Base-by-base conservation (phyloP, 495 filamentous ascomycete genomes). In the Aspergillus homomorphus region DNA sequence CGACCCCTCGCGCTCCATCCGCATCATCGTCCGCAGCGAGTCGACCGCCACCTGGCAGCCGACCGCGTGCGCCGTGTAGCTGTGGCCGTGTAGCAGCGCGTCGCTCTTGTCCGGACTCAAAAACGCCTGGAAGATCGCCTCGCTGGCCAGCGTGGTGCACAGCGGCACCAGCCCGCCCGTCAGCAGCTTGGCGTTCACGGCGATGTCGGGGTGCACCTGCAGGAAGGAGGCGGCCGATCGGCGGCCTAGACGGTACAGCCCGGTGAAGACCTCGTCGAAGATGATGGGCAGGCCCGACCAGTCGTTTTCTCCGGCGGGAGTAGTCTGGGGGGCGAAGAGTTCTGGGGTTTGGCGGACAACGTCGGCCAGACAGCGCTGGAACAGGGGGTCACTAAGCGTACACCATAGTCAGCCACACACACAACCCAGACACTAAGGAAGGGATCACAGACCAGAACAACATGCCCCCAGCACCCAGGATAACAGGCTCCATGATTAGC, bases 201-300 rank as follows among this genome's bases (percentile, higher is more conserved):
- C 84, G 56, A 92, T 84, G 61, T 92, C 89, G 2, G 88, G 76
- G 54, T 87, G 63, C 1, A 80, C 69, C n/a, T 71, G 70, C 5
- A 92, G 77, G 71, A 91, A 88, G 1, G 84, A 84, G 19, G 86
- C 79, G 1, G 87, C 75, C 12, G 79, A 83, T 52, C 82, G 77
- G 28, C 84, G 82, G 21, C 89, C 89, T 18, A 92, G 84, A 38
- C 89, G 87, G 72, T 89, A 90, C 16, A 92, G 74, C 15, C 89
- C 89, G 0, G 88, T 91, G 74, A 92, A 91, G 30, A 92, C 88
- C 69, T 92, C 89, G 66, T 92, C 89, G 62, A 87, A 86, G 66
- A 92, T 78, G 26, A 92, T 72, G 0, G 89, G 89, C 19, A 92
- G 75, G 2, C 89, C 89, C 2, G 78, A 79, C 89, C 89, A 92